These are phyloP conservation scores for Nematocida sp. DNA, from an alignment of 371 early-diverging fungal genomes.

Conservation along the genomic window DNA sequence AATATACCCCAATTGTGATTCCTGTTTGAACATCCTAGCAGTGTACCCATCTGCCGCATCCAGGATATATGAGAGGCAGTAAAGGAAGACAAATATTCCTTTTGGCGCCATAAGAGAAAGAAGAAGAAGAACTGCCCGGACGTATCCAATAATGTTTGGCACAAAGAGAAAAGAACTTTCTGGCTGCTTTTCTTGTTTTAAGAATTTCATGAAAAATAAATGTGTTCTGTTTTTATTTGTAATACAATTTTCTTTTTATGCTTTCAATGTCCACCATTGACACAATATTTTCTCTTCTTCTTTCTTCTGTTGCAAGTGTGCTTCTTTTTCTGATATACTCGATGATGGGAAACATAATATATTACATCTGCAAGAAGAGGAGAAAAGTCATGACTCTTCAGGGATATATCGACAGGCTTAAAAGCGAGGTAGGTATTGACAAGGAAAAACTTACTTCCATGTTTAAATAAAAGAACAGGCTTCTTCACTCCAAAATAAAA, in stretches of 20 bases:
- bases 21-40: slow-evolving; percentile 80
- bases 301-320: neutral
- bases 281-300: neutral
- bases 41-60: slow-evolving; percentile 88
- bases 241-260: too few relatives aligned
- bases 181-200: neutral
- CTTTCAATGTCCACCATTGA: neutral
- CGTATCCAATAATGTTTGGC: slow-evolving; percentile 57
- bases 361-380: neutral
- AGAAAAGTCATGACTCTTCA: too few relatives aligned
- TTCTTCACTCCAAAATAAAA: too few relatives aligned
- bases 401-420: too few relatives aligned
- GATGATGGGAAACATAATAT: neutral
- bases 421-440: too few relatives aligned
- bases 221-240: too few relatives aligned
- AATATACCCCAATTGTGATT: slow-evolving; percentile 66
- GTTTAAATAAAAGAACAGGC: too few relatives aligned
- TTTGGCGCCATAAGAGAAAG: neutral
- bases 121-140: slow-evolving; percentile 45
- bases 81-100: slow-evolving; percentile 64
- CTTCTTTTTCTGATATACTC: neutral
- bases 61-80: slow-evolving; percentile 77
- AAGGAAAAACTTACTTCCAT: too few relatives aligned
- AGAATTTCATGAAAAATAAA: too few relatives aligned
- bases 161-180: slow-evolving; percentile 29